Base-by-base conservation (phyloP, 2,329 filamentous ascomycete species). In the Metarhizium guizhouense region DNA sequence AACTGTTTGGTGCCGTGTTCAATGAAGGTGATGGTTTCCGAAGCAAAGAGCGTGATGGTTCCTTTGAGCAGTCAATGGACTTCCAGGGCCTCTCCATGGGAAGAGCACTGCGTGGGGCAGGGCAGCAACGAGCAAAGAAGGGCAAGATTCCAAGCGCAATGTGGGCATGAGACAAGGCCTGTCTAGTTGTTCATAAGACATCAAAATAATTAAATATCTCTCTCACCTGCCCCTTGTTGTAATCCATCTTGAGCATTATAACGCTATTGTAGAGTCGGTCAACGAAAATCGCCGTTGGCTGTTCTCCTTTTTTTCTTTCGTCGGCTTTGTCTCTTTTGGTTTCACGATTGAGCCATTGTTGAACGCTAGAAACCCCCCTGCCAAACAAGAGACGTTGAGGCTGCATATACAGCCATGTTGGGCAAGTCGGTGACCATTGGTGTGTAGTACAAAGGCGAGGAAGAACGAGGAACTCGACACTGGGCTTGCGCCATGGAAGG, bases 21-120 rank as follows among this genome's bases (percentile, higher is more conserved):
- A 84, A 85, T 65, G 88, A 94, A 20, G 83, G 84, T 4, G 89
- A 95, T 6, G 89, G 88, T 29, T 87, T 87, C 70, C 68, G 73
- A 5, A 60, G 58, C 34, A 47, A 53, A 1, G 68, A 70, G 38
- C 61, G 65, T 8, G 58, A 60, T 1, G 43, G 58, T 5, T 51
- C 56, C 6, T 65, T 65, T 1, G 72, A 73, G n/a, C 62, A 64
- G 30, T 54, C 56, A 10, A 58, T 67, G 47, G 70, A 71, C 14
- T 51, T 66, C 6, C 62, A 64, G 47, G 61, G 62, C 3, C 45
- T 63, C 2, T 58, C 61, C 1, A 48, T 60, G 52, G 55, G 58
- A 16, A 58, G 58, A 50, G 52, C 38, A 4, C 45, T 57, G 13
- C 53, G 54, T 8, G 55, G 54, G 10, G 38, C 32, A 7, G 54